These are phyloP conservation scores for Akanthomyces muscarius DNA, from an alignment of 2,329 filamentous ascomycete species.

Conservation along the genomic window DNA sequence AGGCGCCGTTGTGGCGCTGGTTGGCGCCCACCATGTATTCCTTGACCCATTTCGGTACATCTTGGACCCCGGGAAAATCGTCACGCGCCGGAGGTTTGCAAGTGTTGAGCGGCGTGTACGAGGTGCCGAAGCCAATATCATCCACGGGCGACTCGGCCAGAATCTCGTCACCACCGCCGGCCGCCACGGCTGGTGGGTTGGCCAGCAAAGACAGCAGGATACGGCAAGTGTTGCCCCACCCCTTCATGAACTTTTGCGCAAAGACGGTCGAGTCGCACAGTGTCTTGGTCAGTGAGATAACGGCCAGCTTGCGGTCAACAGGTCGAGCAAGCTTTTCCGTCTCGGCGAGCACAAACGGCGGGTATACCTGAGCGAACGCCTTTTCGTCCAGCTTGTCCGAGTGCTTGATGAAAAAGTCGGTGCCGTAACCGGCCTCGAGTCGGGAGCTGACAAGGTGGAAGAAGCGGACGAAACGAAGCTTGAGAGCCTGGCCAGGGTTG, in stretches of 20 bases:
- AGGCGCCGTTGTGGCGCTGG: constrained; percentile 63
- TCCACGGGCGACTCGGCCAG: constrained; percentile 89
- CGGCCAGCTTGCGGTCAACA: constrained; percentile 86
- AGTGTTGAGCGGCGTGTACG: constrained; percentile 90
- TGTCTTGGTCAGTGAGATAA: constrained; percentile 90
- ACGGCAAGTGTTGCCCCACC: constrained; percentile 87
- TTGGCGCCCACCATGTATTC: constrained; percentile 75
- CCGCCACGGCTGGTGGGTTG: constrained; percentile 70
- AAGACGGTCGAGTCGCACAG: constrained; percentile 83
- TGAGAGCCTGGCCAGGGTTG: constrained; percentile 69
- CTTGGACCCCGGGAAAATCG: constrained; percentile 79
- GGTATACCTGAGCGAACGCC: constrained; percentile 81
- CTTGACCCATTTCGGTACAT: constrained; percentile 81
- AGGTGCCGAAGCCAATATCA: constrained; percentile 90
- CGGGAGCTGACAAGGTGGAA: constrained; percentile 86
- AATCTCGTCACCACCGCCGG: constrained; percentile 66
- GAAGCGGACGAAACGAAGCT: constrained; percentile 84
- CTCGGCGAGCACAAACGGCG: constrained; percentile 78
- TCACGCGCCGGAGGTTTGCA: constrained; percentile 72
- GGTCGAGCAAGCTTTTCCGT: constrained; percentile 86
- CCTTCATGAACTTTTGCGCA: constrained; percentile 75
- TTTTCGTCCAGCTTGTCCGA: constrained; percentile 77
- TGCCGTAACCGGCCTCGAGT: constrained; percentile 74
- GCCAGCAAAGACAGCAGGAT: constrained; percentile 84
- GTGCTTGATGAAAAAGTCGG: constrained; percentile 85